A percentile compares a stretch with the other conserved stretches of the same genome.
phyloP scores from a whole-genome alignment of 1,284 basidiomycete species.

The Anthracocystis setariae region DNA sequence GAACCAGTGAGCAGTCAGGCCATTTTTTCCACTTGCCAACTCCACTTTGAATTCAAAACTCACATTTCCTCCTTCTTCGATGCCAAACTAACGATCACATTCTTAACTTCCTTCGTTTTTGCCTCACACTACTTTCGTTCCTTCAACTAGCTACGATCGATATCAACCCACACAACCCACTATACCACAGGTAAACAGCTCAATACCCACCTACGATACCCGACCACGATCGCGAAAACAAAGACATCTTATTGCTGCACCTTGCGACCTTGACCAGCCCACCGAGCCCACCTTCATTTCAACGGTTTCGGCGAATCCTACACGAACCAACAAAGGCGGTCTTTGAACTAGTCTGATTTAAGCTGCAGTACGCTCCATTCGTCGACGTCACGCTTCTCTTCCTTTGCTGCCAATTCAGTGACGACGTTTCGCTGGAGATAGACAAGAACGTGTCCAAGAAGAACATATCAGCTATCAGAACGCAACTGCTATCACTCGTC shows the following conservation, averaged over 20 bases:
- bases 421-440: too few species aligned
- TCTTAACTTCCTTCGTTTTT: neutral
- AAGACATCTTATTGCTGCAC: neutral
- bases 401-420: too few species aligned
- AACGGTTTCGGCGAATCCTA: neutral
- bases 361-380: too few species aligned
- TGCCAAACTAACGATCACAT: too few species aligned
- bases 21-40: too few species aligned
- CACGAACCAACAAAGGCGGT: conserved; percentile 3
- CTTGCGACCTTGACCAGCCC: neutral
- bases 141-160: neutral
- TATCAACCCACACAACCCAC: neutral
- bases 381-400: too few species aligned
- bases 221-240: neutral
- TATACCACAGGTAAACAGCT: neutral
- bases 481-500: neutral
- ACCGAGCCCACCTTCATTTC: conserved; percentile 1
- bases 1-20: neutral
- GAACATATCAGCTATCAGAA: too few species aligned
- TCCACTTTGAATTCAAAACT: too few species aligned
- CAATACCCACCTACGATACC: neutral
- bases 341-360: conserved; percentile 5
- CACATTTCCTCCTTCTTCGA: too few species aligned
- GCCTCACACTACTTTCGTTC: neutral
- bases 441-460: too few species aligned